These are phyloP conservation scores for Raphanus sativus DNA, from an alignment of 345 rosid genomes.

Conservation along the genomic window DNA sequence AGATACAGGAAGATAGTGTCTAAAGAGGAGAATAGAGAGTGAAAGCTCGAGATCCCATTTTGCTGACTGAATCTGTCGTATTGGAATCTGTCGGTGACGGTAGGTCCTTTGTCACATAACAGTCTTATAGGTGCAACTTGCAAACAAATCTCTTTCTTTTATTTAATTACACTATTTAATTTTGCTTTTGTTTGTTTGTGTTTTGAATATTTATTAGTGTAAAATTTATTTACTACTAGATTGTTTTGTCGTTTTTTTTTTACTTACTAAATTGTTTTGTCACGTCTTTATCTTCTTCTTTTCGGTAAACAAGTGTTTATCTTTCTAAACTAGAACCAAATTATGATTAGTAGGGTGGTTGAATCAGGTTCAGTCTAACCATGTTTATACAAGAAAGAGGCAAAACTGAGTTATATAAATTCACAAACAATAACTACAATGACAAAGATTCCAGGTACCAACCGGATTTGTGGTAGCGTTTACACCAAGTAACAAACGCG, in stretches of 20 bases:
- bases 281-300: background rate
- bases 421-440: background rate
- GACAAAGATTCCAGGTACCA: background rate
- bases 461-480: background rate
- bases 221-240: background rate
- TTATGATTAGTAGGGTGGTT: background rate
- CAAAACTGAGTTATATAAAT: background rate
- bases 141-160: constrained; percentile 13
- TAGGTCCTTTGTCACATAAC: constrained; percentile 27
- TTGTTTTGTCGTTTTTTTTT: background rate
- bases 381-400: background rate
- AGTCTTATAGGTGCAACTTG: constrained; percentile 41
- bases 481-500: background rate
- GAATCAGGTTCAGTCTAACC: background rate
- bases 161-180: constrained; percentile 11
- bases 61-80: constrained; percentile 3
- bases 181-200: constrained; percentile 1
- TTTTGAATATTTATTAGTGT: constrained; percentile 1
- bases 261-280: background rate
- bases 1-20: background rate
- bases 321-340: background rate
- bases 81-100: constrained; percentile 35
- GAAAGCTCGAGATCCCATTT: constrained; percentile 32
- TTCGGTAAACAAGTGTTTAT: background rate
- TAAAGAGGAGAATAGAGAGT: background rate